These are phyloP conservation scores for Microsporum canis DNA, from an alignment of 2,329 filamentous ascomycete genomes.

Conservation along the genomic window DNA sequence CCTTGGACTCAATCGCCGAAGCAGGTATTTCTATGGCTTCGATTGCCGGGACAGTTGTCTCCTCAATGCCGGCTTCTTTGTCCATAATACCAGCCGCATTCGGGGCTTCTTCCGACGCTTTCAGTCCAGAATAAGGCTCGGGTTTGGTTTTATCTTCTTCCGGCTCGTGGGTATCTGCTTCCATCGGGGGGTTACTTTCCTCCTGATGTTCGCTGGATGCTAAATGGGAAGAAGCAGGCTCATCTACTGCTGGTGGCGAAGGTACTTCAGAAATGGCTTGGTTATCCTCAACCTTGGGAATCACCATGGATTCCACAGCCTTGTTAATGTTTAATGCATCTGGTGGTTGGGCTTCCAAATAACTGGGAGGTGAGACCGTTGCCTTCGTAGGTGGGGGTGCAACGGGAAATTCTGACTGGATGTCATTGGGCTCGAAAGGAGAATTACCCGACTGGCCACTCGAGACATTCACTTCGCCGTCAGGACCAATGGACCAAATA, in stretches of 20 bases:
- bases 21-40: not conserved
- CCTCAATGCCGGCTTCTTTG: not conserved
- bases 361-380: not conserved
- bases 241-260: not conserved
- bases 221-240: not conserved
- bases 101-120: not conserved
- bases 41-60: not conserved
- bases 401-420: not conserved
- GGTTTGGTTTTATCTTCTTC: not conserved
- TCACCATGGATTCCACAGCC: not conserved
- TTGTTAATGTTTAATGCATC: not conserved
- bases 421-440: not conserved
- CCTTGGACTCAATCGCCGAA: not conserved
- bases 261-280: not conserved
- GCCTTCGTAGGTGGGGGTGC: not conserved
- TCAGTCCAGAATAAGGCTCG: not conserved
- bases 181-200: not conserved
- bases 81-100: not conserved
- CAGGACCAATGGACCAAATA: slow-evolving; percentile 29
- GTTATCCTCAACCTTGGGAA: not conserved
- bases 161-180: not conserved
- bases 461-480: slow-evolving; percentile 7
- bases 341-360: not conserved
- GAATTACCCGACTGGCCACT: not conserved
- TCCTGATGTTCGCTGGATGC: not conserved